Base-by-base conservation (phyloP, 192 early-diverging fungal genomes). In the Podila minutissima region DNA sequence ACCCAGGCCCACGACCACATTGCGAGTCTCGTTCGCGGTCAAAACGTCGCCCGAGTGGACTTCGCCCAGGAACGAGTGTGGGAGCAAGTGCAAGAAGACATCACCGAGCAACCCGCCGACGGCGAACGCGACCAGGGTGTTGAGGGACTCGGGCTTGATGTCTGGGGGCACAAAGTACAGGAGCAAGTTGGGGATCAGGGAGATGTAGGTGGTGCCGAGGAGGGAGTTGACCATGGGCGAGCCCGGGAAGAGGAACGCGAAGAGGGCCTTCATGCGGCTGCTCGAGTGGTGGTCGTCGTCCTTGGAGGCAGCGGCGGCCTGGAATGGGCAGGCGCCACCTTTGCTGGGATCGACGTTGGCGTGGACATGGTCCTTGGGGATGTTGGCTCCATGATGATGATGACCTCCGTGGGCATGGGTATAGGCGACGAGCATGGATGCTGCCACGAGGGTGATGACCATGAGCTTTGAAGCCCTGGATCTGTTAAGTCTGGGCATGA, bases 61-160 rank as follows among this genome's bases (percentile, higher is more conserved):
- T 63, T 89, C 92, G 41, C 85, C 89, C 51, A 88, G 58, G 68
- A 95, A 94, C 41, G 92, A 88, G 71, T 95, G 92, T 50, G 95
- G 95, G 50, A 96, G 71, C 57, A 96, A 77, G 70, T 96, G 95
- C 72, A 96, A 75, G 70, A 96, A 93, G 13, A 95, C 95, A 73
- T 96, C 95, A 17, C 95, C 94, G 35, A 96, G 69, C 29, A 96
- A 82, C 12, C 93, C 93, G 72, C 95, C 95, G n/a, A 95, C 93
- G 0, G 95, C 95, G 86, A 96, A 95, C 53, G 92, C 90, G 29
- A 96, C 94, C 68, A 96, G 87, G 5, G 91, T 85, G 71, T 95
- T 90, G 26, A 90, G 72, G n/a, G 89, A 86, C 28, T 82, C 75
- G 17, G 89, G 84, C 50, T 82, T 69, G 64, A 85, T 85, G 70